These are phyloP conservation scores for Cynanchum wilfordii DNA, from an alignment of 257 asterid genomes.

Conservation along the genomic window DNA sequence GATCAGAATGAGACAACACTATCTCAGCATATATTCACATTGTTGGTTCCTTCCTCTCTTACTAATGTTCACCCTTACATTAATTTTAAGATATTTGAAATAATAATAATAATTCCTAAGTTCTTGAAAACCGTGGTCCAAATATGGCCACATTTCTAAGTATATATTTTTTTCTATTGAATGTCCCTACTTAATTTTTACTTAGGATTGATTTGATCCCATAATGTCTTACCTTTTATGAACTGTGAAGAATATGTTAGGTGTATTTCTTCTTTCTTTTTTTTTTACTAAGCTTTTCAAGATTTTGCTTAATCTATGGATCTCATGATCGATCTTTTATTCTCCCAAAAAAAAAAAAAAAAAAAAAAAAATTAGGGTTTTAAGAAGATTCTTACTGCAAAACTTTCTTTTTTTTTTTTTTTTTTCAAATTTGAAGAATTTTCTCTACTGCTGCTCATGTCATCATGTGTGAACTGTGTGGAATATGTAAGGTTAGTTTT, in stretches of 20 bases:
- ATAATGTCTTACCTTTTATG: background rate
- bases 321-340: background rate
- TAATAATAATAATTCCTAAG: background rate
- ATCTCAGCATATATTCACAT: conserved; percentile 18
- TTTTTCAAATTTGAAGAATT: background rate
- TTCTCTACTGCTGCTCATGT: background rate
- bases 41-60: conserved; percentile 14
- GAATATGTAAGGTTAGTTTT: conserved; percentile 3
- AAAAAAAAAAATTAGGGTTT: background rate
- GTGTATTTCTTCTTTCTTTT: background rate
- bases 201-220: background rate
- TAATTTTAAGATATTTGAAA: background rate
- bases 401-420: background rate
- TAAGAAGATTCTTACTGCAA: background rate
- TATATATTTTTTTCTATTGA: too few species aligned
- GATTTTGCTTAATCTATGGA: background rate
- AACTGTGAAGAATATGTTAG: conserved; percentile 4
- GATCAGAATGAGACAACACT: conserved; percentile 14
- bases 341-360: background rate
- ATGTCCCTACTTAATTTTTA: too few species aligned
- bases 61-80: background rate
- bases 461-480: background rate
- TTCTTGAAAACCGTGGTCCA: background rate
- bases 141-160: background rate
- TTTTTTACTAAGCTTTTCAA: background rate